Percentiles rank a stretch among this genome's conserved stretches.
These are phyloP conservation scores for Verruconis gallopava DNA, from an alignment of 2,329 filamentous ascomycete genomes.

Conservation along the genomic window DNA sequence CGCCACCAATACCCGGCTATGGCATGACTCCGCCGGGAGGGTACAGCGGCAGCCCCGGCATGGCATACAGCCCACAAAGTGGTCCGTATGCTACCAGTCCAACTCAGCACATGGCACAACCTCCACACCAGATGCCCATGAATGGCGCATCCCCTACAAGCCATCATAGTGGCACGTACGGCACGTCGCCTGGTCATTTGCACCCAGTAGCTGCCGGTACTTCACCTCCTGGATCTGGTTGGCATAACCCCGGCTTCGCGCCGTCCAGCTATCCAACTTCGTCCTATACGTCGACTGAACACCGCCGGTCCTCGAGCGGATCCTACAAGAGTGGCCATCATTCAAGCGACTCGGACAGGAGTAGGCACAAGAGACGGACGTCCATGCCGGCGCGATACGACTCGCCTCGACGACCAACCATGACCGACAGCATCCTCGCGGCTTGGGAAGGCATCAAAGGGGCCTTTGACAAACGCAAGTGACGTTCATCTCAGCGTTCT, in stretches of 20 bases:
- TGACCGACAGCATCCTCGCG: slow-evolving; percentile 1
- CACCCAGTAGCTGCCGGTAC: not conserved
- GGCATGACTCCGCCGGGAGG: not conserved
- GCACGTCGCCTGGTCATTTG: not conserved
- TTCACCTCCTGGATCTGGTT: not conserved
- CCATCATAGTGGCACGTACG: not conserved
- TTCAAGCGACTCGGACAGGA: not conserved
- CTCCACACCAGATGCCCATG: not conserved
- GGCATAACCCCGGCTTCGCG: not conserved
- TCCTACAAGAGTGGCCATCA: not conserved
- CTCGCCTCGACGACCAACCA: not conserved
- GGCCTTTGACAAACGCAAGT: slow-evolving; percentile 4
- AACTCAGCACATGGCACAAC: not conserved
- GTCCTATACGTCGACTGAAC: not conserved
- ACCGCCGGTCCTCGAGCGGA: not conserved
- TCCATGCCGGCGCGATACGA: not conserved
- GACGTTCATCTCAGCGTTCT: not conserved
- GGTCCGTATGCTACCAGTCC: not conserved
- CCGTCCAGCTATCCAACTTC: not conserved
- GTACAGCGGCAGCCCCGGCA: not conserved
- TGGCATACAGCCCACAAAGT: not conserved
- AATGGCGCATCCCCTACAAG: not conserved
- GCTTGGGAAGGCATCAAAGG: not conserved
- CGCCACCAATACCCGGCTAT: not conserved
- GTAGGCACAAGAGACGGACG: not conserved